Conservation (phyloP, 129 eudicot species). For the Oenanthe sinensis region DNA sequence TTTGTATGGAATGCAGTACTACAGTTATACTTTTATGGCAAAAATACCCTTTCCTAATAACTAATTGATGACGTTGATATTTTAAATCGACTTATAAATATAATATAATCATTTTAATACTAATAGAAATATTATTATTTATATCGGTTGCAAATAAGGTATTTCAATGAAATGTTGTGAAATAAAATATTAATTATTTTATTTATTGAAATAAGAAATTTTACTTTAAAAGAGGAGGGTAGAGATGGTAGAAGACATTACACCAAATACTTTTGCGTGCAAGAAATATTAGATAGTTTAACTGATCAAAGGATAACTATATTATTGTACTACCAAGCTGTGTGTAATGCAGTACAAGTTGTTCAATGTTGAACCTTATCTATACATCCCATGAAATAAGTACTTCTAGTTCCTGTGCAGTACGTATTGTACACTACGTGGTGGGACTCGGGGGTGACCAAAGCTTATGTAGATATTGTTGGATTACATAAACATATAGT, state of each 20-base stretch:
- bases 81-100: no score
- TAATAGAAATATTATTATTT: no score
- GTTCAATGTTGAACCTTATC: background rate
- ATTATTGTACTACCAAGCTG: slow-evolving; percentile 9
- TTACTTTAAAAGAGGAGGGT: no score
- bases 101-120: no score
- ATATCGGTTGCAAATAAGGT: background rate
- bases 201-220: no score
- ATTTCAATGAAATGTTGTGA: no score
- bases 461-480: no score
- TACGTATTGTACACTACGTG: background rate
- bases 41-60: background rate
- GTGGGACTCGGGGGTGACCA: background rate
- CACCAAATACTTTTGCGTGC: background rate
- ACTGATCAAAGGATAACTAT: background rate
- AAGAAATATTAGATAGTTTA: background rate
- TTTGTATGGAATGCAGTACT: background rate
- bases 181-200: no score
- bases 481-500: no score
- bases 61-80: no score
- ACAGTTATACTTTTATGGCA: background rate
- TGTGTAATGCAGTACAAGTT: background rate
- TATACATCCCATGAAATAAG: background rate
- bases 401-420: background rate
- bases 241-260: background rate